phyloP scores from a whole-genome alignment of 2,329 filamentous ascomycete species.

The Microsporum ferrugineum region DNA sequence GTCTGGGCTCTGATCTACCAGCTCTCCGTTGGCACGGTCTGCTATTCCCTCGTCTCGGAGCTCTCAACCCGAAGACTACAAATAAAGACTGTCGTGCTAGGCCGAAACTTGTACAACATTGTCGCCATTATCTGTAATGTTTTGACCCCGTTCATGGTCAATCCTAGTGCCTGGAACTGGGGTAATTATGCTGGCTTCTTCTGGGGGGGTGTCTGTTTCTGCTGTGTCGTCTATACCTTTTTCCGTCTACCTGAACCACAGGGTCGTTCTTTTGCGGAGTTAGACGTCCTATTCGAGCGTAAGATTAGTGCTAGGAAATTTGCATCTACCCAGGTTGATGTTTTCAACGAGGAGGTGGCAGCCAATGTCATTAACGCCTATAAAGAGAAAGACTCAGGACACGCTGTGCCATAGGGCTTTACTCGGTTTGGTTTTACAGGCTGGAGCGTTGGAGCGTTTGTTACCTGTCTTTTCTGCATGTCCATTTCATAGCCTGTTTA shows the following conservation, averaged over 20 bases:
- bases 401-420: neutral
- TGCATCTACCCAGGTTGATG: conserved; percentile 14
- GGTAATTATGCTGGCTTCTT: conserved; percentile 79
- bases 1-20: conserved; percentile 76
- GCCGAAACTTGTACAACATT: conserved; percentile 68
- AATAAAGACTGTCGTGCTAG: conserved; percentile 84
- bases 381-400: conserved; percentile 2
- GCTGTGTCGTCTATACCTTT: conserved; percentile 70
- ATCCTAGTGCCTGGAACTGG: conserved; percentile 80
- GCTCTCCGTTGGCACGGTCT: conserved; percentile 75
- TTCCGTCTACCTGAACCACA: conserved; percentile 70
- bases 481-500: neutral
- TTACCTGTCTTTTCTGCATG: neutral
- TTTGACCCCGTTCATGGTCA: conserved; percentile 85
- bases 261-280: conserved; percentile 72
- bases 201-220: conserved; percentile 70
- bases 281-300: conserved; percentile 74
- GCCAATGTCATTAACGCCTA: conserved; percentile 11
- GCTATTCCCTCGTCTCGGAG: conserved; percentile 79
- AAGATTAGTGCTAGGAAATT: conserved; percentile 63
- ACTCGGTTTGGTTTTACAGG: neutral
- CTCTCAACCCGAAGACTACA: conserved; percentile 70
- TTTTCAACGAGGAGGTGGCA: conserved; percentile 13
- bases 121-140: conserved; percentile 72
- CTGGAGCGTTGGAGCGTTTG: neutral